A percentile compares a stretch with the other conserved stretches of the same genome.
phyloP scores from a whole-genome alignment of 208 protist genomes.

The Trypanosoma melophagium region DNA sequence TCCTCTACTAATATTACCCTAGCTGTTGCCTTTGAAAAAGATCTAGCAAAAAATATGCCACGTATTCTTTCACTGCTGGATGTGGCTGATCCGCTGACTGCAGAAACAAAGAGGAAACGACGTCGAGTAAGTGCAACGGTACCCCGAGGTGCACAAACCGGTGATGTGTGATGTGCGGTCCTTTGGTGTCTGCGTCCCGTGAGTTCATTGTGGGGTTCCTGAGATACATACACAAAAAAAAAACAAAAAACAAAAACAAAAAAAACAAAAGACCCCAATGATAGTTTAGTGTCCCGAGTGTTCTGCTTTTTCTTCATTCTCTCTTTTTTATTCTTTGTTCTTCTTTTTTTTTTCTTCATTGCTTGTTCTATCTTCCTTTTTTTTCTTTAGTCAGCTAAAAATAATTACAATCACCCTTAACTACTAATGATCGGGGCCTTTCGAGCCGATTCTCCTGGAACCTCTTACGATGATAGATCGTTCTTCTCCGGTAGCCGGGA shows the following conservation, averaged over 20 bases:
- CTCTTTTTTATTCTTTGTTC: neutral
- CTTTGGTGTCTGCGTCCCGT: too few species aligned
- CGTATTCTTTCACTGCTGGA: slow-evolving; percentile 48
- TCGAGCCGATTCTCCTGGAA: slow-evolving; percentile 17
- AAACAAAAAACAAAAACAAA: too few species aligned
- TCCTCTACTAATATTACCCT: neutral
- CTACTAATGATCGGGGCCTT: slow-evolving; percentile 19
- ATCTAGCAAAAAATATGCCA: slow-evolving; percentile 47
- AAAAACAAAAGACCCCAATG: too few species aligned
- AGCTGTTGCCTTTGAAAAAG: slow-evolving; percentile 33
- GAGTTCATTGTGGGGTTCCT: too few species aligned
- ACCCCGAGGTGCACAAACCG: too few species aligned
- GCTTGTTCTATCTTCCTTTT: slow-evolving; percentile 8
- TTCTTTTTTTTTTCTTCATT: neutral
- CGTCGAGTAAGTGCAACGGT: slow-evolving; percentile 33
- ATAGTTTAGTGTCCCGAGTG: too few species aligned
- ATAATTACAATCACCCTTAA: too few species aligned
- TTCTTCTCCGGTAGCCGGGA: slow-evolving; percentile 31
- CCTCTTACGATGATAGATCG: slow-evolving; percentile 27
- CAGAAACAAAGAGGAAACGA: slow-evolving; percentile 37
- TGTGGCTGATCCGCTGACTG: slow-evolving; percentile 39
- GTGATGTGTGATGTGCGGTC: too few species aligned
- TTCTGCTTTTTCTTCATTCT: too few species aligned
- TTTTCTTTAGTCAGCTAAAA: slow-evolving; percentile 5
- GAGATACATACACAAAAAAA: too few species aligned